phyloP scores from a whole-genome alignment of 148 eudicot genomes.

The Vaccinium myrtillus region DNA sequence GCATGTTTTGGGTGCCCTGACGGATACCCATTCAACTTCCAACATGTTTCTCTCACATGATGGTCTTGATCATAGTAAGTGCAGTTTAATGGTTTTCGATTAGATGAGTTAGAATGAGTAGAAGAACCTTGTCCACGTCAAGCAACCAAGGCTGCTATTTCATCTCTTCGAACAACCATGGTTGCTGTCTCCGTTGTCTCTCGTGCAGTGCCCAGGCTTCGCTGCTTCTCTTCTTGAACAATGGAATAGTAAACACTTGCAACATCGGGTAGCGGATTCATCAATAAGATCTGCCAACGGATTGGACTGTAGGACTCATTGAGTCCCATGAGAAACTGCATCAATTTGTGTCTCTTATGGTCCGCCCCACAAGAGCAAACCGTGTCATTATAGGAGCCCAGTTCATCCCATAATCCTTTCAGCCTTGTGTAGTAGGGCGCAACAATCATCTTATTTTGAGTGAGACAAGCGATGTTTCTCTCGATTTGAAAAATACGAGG shows the following conservation, averaged over 20 bases:
- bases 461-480: not conserved
- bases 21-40: not conserved
- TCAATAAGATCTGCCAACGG: not conserved
- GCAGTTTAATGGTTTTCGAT: not conserved
- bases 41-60: not conserved
- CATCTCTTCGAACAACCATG: not conserved
- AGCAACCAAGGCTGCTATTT: not conserved
- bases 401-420: slow-evolving; percentile 3
- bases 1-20: not conserved
- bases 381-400: not conserved
- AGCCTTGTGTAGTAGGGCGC: not conserved
- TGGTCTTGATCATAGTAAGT: not conserved
- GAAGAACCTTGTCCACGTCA: not conserved
- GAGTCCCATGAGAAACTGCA: slow-evolving; percentile 15
- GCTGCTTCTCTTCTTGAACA: not conserved
- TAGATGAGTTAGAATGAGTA: not conserved
- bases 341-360: not conserved
- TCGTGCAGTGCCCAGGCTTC: not conserved
- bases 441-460: not conserved
- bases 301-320: slow-evolving; percentile 4
- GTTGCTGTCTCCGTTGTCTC: not conserved
- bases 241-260: not conserved
- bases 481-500: not conserved
- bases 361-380: not conserved
- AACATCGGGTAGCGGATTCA: not conserved